Conservation (phyloP, 1,284 basidiomycete genomes). For the Papiliotrema terrestris region DNA sequence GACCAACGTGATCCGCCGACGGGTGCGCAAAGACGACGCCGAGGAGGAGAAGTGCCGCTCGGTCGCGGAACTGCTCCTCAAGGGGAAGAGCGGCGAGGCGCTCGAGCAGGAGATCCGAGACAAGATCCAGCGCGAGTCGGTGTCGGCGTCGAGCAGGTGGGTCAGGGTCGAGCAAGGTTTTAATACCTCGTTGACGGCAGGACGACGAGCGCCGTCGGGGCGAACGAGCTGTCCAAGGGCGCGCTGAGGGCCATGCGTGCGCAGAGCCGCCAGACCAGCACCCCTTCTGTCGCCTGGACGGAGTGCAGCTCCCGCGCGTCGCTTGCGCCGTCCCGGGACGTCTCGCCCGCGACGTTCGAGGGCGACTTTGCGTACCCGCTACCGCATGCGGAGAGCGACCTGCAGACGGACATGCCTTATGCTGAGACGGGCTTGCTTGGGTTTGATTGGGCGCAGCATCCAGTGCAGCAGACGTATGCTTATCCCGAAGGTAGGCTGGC, state of each 20-base stretch:
- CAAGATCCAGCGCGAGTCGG: conserved; percentile 7
- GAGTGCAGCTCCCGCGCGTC: conserved; percentile 17
- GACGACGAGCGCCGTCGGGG: conserved; percentile 5
- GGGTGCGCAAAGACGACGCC: conserved; percentile 52
- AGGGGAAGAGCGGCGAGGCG: conserved; percentile 66
- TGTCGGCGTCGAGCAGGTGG: conserved; percentile 36
- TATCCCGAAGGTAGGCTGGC: neutral
- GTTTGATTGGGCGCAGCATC: neutral
- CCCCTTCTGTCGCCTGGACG: conserved; percentile 22
- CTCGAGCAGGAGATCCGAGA: conserved; percentile 65
- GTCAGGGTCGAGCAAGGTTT: neutral
- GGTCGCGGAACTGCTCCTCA: conserved; percentile 68
- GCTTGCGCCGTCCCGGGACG: conserved; percentile 3
- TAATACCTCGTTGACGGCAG: neutral
- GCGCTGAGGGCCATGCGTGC: conserved; percentile 32
- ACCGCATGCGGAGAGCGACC: neutral
- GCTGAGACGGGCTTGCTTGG: neutral
- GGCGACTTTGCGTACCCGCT: neutral
- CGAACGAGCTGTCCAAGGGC: conserved; percentile 31
- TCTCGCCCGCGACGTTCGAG: neutral
- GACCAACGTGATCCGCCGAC: conserved; percentile 41
- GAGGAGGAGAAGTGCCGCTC: conserved; percentile 52
- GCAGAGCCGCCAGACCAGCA: conserved; percentile 20
- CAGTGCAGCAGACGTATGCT: neutral
- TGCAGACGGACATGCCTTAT: neutral